Evolutionary conservation across 2,329 filamentous ascomycete species (phyloP), one percentile per base, ranked within the genome.

Genomic region (Eutypella sp.): DNA sequence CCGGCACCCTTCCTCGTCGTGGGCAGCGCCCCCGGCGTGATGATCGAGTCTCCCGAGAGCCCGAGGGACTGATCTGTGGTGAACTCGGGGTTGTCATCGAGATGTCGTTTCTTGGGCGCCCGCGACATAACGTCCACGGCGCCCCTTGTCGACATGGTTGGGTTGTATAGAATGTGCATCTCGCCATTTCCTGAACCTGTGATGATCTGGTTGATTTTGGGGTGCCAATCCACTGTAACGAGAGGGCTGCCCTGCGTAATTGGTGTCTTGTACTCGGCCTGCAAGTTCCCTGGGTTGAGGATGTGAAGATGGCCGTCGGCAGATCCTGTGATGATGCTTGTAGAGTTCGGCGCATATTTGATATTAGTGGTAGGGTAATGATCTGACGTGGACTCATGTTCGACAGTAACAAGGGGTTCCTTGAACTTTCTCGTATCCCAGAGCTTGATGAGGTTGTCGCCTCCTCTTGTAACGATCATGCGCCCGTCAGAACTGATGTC

Each of bases 351-450:
- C 24, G 89, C 88, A 70, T 97, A 99, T 51, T 81, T 80, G 61
- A 99, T 96, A 61, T 90, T 95, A 44, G 83, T 86, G 48, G 88
- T 91, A 1, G 87, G 81, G 63, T 88, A 95, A 58, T 90, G 84
- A 47, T 84, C 82, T 1, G 89, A 92, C 13, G 88, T 95, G 1
- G 92, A 95, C 1, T 79, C 68, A 65, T 96, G 90, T 5, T 84
- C 72, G 15, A 89, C 81, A 1, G 84, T 87, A 40, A 89, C 88
- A 13, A 99, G 78, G 4, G 93, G 89, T 47, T 85, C 76, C 64
- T 93, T 97, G 74, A 99, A 95, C 61, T 96, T 97, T 47, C 93
- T 82, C 3, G 85, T 95, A 64, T 99, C 93, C 93, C 93, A 99
- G 2, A 96, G 76, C 69, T 97, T 97, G 67, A 99, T 92, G 2